Evolutionary conservation across 2,329 filamentous ascomycete species (phyloP).

Genomic region (Plectosphaerella cucumerina): DNA sequence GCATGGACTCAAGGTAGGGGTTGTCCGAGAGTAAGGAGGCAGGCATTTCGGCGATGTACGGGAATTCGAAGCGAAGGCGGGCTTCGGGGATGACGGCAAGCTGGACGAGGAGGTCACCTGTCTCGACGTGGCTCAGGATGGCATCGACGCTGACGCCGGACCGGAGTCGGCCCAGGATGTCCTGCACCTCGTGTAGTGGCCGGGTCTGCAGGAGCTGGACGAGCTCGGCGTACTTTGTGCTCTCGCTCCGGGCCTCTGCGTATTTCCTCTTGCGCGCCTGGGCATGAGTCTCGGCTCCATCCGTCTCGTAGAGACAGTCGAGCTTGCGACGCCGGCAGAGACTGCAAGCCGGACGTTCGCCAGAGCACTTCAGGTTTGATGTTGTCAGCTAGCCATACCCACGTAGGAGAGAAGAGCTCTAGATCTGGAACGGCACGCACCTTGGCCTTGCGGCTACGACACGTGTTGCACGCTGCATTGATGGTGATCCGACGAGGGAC

Average conservation of each 20-base stretch:
- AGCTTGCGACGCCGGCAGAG: not conserved
- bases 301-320: not conserved
- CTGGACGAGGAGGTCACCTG: slow-evolving; percentile 32
- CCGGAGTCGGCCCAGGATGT: slow-evolving; percentile 29
- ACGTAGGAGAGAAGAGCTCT: not conserved
- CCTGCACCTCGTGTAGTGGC: slow-evolving; percentile 20
- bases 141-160: slow-evolving; percentile 22
- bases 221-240: not conserved
- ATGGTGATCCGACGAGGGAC: no score
- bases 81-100: slow-evolving; percentile 31
- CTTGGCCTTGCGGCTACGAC: not conserved
- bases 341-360: not conserved
- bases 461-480: not conserved
- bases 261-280: not conserved
- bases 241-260: not conserved
- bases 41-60: slow-evolving; percentile 22
- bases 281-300: not conserved
- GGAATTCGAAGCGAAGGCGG: slow-evolving; percentile 33
- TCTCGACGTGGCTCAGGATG: slow-evolving; percentile 27
- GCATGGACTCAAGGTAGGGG: no score
- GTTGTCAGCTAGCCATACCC: no score
- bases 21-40: not conserved
- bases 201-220: not conserved
- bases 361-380: not conserved
- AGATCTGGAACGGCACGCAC: not conserved